phyloP scores from a whole-genome alignment of 257 asterid species.

The Solanum stenotomum region DNA sequence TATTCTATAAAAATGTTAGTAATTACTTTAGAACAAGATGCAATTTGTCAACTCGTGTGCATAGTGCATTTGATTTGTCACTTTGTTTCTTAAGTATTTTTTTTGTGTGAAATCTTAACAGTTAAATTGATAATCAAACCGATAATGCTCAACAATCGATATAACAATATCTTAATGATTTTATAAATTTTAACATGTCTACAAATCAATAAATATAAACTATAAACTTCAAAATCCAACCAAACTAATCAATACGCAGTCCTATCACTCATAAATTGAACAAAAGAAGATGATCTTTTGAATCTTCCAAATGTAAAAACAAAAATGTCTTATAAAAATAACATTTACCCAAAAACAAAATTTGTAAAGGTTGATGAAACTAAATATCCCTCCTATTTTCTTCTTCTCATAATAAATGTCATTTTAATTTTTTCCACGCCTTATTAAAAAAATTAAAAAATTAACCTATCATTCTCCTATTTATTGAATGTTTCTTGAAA shows the following conservation, averaged over 20 bases:
- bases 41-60: background rate
- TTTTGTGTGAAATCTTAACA: background rate
- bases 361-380: background rate
- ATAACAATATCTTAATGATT: background rate
- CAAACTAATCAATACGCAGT: background rate
- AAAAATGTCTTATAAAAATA: background rate
- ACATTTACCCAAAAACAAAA: background rate
- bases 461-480: too few species aligned
- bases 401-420: background rate
- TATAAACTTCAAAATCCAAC: background rate
- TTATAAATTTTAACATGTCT: background rate
- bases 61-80: background rate
- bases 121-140: background rate
- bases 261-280: background rate
- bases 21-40: background rate
- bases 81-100: background rate
- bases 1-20: too few species aligned
- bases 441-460: too few species aligned
- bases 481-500: too few species aligned
- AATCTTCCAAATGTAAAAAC: too few species aligned
- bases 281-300: background rate
- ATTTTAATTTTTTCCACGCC: background rate
- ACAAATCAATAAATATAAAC: background rate
- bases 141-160: background rate
- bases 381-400: background rate